Base-by-base conservation (phyloP, 768 basidiomycete genomes). In the Auricularia sp. region DNA sequence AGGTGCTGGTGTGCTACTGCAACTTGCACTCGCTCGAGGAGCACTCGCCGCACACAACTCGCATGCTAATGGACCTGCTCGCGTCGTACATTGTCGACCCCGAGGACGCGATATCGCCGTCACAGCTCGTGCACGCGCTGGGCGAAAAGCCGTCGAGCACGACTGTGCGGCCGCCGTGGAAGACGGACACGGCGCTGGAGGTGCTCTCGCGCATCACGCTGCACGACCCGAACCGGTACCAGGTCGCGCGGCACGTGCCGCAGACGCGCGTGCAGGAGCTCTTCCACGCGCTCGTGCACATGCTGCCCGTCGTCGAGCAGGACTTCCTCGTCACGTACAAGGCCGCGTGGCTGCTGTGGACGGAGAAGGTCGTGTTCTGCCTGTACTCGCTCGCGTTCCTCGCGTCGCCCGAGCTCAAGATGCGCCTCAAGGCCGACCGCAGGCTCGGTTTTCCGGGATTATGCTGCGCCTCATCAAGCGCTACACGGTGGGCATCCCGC, bases 351-450 rank as follows among this genome's bases (percentile, higher is more conserved):
- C 73, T 94, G 56, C 84, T 85, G 51, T 89, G 92, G 73, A 75
- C 91, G 67, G 91, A 95, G 78, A 90, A 89, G 69, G 77, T 81
- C 63, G 79, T 89, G 58, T 84, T 94, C 80, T 83, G 84, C n/a
- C 82, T 97, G 51, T 98, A 97, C 77, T 87, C 87, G 44, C 77
- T 98, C 67, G 84, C 87, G 29, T 98, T 94, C 79, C 78, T 95
- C 64, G 85, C 93, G 3, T 83, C 93, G 1, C 86, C 87, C 3
- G 79, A 82, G 34, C 71, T 95, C 67, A 94, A 95, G 77, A 78
- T 80, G 63, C 82, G 77, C 67, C 80, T 94, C 68, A 89, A 90
- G 69, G 73, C 76, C 10, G 83, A 91, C 72, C 81, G 83, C 62
- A 76, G 77, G 47, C 80, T 94, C 35, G 87, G 37, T 87, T 90